These are phyloP conservation scores for Clarireedia monteithiana DNA, from an alignment of 2,329 filamentous ascomycete species.

Conservation along the genomic window DNA sequence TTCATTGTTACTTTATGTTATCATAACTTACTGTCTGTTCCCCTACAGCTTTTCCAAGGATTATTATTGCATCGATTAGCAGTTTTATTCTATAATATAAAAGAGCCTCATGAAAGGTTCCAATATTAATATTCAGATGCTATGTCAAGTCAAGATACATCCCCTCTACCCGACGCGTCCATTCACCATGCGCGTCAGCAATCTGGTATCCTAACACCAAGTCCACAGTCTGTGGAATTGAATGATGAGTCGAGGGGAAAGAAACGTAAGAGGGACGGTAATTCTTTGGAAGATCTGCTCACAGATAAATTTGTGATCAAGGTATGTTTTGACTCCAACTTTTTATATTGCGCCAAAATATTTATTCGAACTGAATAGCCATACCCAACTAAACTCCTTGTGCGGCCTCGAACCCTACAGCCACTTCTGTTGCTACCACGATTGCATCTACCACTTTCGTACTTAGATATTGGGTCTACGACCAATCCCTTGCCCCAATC, in stretches of 20 bases:
- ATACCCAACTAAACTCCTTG: constrained; percentile 44
- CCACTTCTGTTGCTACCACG: constrained; percentile 57
- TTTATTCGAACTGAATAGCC: constrained; percentile 35
- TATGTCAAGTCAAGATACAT: constrained; percentile 27
- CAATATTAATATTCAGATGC: constrained; percentile 26
- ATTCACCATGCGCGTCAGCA: constrained; percentile 19
- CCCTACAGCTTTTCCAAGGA: not conserved
- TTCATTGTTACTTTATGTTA: not conserved
- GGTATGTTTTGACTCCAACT: constrained; percentile 17
- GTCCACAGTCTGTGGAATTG: constrained; percentile 21
- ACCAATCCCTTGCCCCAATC: constrained; percentile 43
- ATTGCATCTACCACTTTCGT: constrained; percentile 51
- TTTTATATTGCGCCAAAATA: not conserved
- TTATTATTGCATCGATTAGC: constrained; percentile 7
- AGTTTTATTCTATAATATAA: constrained; percentile 11
- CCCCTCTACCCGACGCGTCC: constrained; percentile 24
- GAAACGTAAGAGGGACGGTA: constrained; percentile 30
- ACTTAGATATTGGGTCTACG: constrained; percentile 47
- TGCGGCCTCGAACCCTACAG: constrained; percentile 47
- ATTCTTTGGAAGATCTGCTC: constrained; percentile 27
- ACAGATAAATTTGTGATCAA: constrained; percentile 29
- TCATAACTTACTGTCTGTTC: not conserved
- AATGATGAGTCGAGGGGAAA: constrained; percentile 19
- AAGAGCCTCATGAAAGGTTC: constrained; percentile 21
- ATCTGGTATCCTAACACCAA: constrained; percentile 25